Conservation (phyloP, 768 basidiomycete genomes). For the Tylopilus rubrobrunneus region DNA sequence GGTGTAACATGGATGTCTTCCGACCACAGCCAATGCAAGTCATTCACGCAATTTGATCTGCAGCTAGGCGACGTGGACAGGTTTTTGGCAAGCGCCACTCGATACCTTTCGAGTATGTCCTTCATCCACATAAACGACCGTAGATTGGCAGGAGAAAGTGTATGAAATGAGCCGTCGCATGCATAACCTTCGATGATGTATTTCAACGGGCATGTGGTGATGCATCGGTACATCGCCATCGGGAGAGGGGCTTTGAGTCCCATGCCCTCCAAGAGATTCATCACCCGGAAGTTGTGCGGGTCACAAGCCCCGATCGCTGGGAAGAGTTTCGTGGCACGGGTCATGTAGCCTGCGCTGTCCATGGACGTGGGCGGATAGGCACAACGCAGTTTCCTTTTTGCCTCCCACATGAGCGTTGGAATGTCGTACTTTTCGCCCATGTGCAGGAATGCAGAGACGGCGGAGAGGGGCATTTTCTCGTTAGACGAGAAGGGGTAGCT, state of each 20-base stretch:
- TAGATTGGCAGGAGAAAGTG: conserved; percentile 6
- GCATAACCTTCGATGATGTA: conserved; percentile 4
- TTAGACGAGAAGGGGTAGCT: conserved; percentile 3
- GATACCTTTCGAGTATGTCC: background rate
- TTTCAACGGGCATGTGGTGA: background rate
- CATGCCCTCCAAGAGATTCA: conserved; percentile 12
- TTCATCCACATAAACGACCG: conserved; percentile 1
- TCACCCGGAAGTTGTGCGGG: conserved; percentile 14
- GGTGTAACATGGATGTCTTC: background rate
- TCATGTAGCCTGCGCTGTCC: background rate
- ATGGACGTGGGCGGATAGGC: background rate
- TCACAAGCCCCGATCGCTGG: conserved; percentile 2
- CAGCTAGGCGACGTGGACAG: background rate
- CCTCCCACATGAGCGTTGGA: conserved; percentile 3
- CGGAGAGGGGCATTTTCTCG: background rate
- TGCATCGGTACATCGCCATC: conserved; percentile 7
- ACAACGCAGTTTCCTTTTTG: background rate
- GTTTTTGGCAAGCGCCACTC: background rate
- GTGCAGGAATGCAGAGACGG: conserved; percentile 8
- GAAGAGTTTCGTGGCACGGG: background rate
- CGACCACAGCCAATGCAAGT: background rate
- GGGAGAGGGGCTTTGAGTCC: conserved; percentile 3
- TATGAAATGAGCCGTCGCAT: background rate
- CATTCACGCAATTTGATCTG: background rate
- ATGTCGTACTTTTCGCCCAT: conserved; percentile 20